A percentile compares a stretch with the other conserved stretches of the same genome.
Conservation (phyloP, 805 yeast species). For the Wickerhamomyces bisporus region DNA sequence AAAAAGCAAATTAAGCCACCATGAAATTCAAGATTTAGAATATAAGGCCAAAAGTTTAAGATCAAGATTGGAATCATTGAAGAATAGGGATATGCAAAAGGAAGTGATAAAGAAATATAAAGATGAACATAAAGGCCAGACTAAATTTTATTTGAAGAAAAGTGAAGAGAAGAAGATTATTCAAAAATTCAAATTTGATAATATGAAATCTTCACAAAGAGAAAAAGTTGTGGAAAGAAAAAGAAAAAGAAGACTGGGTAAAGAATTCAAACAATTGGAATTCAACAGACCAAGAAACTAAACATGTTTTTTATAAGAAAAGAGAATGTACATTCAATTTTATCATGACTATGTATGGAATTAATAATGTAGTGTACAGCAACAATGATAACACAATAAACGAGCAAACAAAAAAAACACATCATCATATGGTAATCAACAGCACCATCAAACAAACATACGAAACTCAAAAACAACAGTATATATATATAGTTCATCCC, state of each 20-base stretch:
- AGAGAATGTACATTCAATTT: too few species aligned
- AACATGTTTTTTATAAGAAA: background rate
- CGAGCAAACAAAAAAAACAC: too few species aligned
- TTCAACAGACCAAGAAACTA: constrained; percentile 28
- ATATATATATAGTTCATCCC: too few species aligned
- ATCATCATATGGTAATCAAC: too few species aligned
- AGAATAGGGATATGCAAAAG: constrained; percentile 69
- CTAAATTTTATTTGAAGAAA: constrained; percentile 57
- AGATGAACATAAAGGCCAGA: constrained; percentile 41
- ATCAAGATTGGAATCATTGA: constrained; percentile 62
- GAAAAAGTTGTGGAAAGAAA: constrained; percentile 83
- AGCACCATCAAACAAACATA: too few species aligned
- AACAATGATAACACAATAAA: background rate
- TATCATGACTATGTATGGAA: too few species aligned
- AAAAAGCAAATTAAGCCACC: constrained; percentile 33
- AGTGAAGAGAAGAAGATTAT: constrained; percentile 69
- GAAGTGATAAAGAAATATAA: constrained; percentile 56
- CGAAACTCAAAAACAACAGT: too few species aligned
- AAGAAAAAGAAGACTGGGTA: constrained; percentile 79
- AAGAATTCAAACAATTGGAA: constrained; percentile 58
- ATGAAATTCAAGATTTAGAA: constrained; percentile 49
- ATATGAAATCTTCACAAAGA: constrained; percentile 65
- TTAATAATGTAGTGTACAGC: background rate
- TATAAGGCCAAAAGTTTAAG: constrained; percentile 55
- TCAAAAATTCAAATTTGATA: constrained; percentile 73